Evolutionary conservation across 2,329 filamentous ascomycete genomes (phyloP), one percentile per base, ranked within the genome.

Genomic region (Bipolaris cookei): DNA sequence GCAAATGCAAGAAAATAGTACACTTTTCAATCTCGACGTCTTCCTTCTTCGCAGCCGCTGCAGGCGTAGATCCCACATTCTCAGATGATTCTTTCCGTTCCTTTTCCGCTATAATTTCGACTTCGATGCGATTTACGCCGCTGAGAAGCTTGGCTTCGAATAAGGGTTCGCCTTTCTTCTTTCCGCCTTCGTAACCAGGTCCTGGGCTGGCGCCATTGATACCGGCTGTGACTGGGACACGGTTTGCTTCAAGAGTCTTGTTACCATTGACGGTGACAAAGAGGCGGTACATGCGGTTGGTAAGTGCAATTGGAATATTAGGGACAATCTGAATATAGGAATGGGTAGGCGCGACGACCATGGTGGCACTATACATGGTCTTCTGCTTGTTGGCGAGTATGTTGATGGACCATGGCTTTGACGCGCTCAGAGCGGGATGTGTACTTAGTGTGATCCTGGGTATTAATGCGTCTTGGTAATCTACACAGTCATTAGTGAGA

Each of bases 11-110:
- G 76, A 90, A 90, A 25, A 95, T 81, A 1, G 87, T 91, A 55
- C 92, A 83, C 66, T 89, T 89, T 79, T 97, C 92, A 61, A 93
- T 80, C 72, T 95, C 91, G 34, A 89, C 84, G 60, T 88, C 76
- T 54, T 56, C 54, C 18, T 56, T 56, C 49, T 69, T 75, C 11
- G 58, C 13, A 7, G 32, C 32, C 13, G 13, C 18, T 4, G 41
- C 3, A 11, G 28, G 56, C 13, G 18, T 13, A 4, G 41, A 55
- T 43, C 62, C 56, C 16, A 63, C 70, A 6, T 69, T 66, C 44
- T 72, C 68, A 7, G 58, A 32, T 42, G 64, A 56, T 39, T 59
- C 50, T 55, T 63, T 67, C 81, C 85, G 1, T 84, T 86, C 61
- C 41, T 91, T 82, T 6, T 88, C 88, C 1, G 90, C 90, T 62